Base-by-base conservation (phyloP, 495 filamentous ascomycete species). In the Copromyces sp. region DNA sequence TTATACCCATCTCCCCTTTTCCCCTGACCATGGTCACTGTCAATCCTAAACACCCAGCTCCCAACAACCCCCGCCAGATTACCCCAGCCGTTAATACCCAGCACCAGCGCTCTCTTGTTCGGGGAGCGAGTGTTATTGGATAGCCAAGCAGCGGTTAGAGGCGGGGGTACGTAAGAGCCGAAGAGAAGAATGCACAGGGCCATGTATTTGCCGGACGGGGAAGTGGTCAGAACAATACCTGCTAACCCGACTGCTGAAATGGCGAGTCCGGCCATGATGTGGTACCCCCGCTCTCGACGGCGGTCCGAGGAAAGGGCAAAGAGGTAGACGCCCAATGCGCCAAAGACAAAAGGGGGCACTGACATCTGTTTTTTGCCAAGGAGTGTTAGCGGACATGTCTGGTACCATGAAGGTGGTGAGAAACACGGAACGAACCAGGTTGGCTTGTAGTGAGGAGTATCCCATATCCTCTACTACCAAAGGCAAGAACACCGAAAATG, bases 1-100 rank as follows among this genome's bases (percentile, higher is more conserved):
- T 70, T 37, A 68, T 75, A 77, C 20, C 5, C 35, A 35, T 65
- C 29, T 35, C 29, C 53, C 29, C 14, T 9, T 17, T 35, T 35
- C 29, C 3, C 29, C 7, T 61, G 29, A 32, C 12, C 20, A 75
- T 86, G 86, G 41, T 74, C 79, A 68, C 82, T 84, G 68, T 80
- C 74, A 0, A 79, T 72, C 7, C 74, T 75, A 77, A 85, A 89
- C 0, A 90, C 75, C 53, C 82, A 73, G 6, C 83, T 78, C 11
- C 80, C 80, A 61, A 89, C 75, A 8, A 89, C 80, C 35, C 88
- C 88, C 0, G 87, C 88, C 8, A 89, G 76, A 69, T 89, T 89
- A 3, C 88, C 88, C 82, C 83, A 89, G 9, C 88, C 88, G 72
- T 89, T 89, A 72, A 90, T 84, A 1, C 88, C 88, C 35, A 90